A percentile compares a stretch with the other conserved stretches of the same genome.
Evolutionary conservation across 345 rosid species (phyloP).

Genomic region (Eutrema japonicum): DNA sequence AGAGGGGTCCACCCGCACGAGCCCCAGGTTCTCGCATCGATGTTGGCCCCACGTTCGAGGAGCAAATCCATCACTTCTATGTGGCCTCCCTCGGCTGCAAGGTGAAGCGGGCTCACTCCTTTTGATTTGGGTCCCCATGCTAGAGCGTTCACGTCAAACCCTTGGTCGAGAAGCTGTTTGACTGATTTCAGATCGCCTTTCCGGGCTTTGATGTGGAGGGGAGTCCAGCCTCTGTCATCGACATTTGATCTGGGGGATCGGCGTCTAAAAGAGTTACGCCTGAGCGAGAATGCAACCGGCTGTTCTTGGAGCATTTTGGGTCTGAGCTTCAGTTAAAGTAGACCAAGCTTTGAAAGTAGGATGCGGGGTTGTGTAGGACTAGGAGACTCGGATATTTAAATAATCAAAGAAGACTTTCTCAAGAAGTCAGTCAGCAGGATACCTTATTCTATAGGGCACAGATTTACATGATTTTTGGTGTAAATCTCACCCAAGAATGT

Average conservation of each 20-base stretch:
- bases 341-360: conserved; percentile 23
- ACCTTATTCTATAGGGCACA: conserved; percentile 13
- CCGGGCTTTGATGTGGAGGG: conserved; percentile 80
- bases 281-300: conserved; percentile 50
- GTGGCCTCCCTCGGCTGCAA: conserved; percentile 97
- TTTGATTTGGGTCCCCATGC: conserved; percentile 94
- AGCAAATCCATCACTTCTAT: conserved; percentile 87
- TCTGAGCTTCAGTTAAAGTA: conserved; percentile 2
- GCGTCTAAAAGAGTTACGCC: conserved; percentile 64
- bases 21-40: conserved; percentile 93
- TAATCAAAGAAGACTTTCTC: not conserved
- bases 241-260: conserved; percentile 55
- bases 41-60: conserved; percentile 92
- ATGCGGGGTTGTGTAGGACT: conserved; percentile 6
- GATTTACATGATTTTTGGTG: conserved; percentile 33
- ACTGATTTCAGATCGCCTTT: conserved; percentile 87
- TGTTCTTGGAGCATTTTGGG: conserved; percentile 58
- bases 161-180: conserved; percentile 74
- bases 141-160: conserved; percentile 78
- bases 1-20: conserved; percentile 99
- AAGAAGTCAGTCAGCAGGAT: conserved; percentile 14
- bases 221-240: conserved; percentile 95
- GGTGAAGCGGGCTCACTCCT: conserved; percentile 92
- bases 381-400: conserved; percentile 1
- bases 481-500: conserved; percentile 30